A percentile compares a stretch with the other conserved stretches of the same genome.
Evolutionary conservation across 495 filamentous ascomycete genomes (phyloP).

Genomic region (Aspergillus affinis): DNA sequence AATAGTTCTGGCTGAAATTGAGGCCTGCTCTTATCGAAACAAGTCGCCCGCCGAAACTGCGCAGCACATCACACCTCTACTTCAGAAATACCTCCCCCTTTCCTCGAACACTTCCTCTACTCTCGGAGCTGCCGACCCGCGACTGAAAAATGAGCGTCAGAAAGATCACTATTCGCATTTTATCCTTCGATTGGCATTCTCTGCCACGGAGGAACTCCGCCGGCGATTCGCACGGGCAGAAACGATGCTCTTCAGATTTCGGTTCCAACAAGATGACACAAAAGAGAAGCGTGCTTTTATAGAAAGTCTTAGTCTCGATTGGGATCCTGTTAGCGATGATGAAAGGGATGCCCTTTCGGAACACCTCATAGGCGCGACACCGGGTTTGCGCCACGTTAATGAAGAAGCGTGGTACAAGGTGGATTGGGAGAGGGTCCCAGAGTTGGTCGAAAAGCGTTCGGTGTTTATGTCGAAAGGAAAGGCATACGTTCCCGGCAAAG

Average conservation of each 20-base stretch:
- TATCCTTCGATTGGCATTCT: slow-evolving; percentile 91
- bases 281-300: slow-evolving; percentile 75
- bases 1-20: slow-evolving; percentile 88
- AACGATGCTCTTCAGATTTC: slow-evolving; percentile 79
- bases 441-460: slow-evolving; percentile 76
- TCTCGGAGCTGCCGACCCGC: slow-evolving; percentile 41
- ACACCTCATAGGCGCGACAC: slow-evolving; percentile 53
- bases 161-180: slow-evolving; percentile 99
- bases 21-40: slow-evolving; percentile 95
- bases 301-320: slow-evolving; percentile 72
- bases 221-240: slow-evolving; percentile 84
- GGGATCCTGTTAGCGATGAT: slow-evolving; percentile 75
- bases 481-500: slow-evolving; percentile 85
- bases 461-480: slow-evolving; percentile 79
- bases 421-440: slow-evolving; percentile 89
- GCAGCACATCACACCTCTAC: slow-evolving; percentile 72
- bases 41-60: slow-evolving; percentile 74
- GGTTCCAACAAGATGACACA: slow-evolving; percentile 68
- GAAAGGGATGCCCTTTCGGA: slow-evolving; percentile 61
- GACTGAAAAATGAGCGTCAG: slow-evolving; percentile 71
- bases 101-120: slow-evolving; percentile 69
- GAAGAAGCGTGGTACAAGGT: slow-evolving; percentile 94
- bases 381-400: slow-evolving; percentile 55
- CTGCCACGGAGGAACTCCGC: slow-evolving; percentile 87
- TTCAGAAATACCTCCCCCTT: slow-evolving; percentile 85